Evolutionary conservation across 768 basidiomycete genomes (phyloP).

Genomic region (Leccinum rimulosum): DNA sequence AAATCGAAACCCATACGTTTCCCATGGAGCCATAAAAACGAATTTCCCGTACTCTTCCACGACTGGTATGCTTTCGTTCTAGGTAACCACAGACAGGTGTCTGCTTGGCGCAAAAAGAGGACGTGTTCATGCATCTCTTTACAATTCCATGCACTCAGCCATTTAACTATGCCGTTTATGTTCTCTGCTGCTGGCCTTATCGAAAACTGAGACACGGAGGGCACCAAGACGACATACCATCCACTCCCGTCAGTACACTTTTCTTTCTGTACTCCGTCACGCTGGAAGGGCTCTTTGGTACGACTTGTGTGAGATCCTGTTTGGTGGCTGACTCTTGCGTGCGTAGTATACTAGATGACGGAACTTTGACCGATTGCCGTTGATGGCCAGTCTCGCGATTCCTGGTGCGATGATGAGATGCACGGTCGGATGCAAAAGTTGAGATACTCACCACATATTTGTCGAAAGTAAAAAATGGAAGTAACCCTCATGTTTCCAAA

Average conservation of each 20-base stretch:
- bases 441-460: neutral
- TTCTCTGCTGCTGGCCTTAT: neutral
- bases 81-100: constrained; percentile 14
- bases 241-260: neutral
- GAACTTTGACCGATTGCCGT: neutral
- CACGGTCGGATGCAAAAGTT: neutral
- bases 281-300: neutral
- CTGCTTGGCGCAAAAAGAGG: neutral
- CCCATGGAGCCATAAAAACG: constrained; percentile 14
- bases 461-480: constrained; percentile 14
- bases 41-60: constrained; percentile 1
- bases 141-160: constrained; percentile 7
- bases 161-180: neutral
- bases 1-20: constrained; percentile 4
- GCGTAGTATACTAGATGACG: neutral
- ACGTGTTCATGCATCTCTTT: neutral
- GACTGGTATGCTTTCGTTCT: neutral
- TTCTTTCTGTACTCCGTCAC: neutral
- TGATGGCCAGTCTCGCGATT: neutral
- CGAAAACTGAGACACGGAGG: neutral
- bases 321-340: neutral
- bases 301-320: neutral
- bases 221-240: neutral
- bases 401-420: neutral
- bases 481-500: neutral